Evolutionary conservation across 108 stramenopile genomes (phyloP), one percentile per base, ranked within the genome.

Genomic region (Stephanodiscus triporus): DNA sequence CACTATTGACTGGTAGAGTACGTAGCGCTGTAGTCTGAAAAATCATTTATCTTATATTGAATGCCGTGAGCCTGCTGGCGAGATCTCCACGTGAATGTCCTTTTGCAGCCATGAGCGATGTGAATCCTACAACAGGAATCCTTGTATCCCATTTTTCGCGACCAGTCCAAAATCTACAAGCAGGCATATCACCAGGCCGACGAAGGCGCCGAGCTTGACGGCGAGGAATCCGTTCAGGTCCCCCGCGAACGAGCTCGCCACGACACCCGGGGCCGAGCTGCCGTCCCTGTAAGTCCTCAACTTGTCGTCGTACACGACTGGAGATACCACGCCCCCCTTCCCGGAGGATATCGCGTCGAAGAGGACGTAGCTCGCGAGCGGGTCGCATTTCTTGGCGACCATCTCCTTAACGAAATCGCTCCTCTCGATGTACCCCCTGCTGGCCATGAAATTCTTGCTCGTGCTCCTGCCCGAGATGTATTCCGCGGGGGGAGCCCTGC

Each of bases 321-420:
- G 82, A 13, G 78, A 79, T 2, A 83, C 74, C n/a, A 76, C 66
- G 19, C 68, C 75, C 17, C 82, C 78, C 48, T 75, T 80, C 6
- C 82, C 82, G 14, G 67, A 40, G 30, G 78, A 80, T 42, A 83
- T 70, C 34, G 82, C 78, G 66, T 83, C 78, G 60, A 62, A 83
- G 32, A 80, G 40, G 5, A 68, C 78, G 53, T 76, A 80, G 11
- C 68, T 70, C 20, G 82, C 78, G 9, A 83, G 45, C 30, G 82
- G 75, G 63, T 83, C 80, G 57, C 78, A 80, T 5, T 59, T 59
- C 43, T 71, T 75, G 0, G 9, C 32, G 38, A 63, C 43, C 78
- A 83, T 74, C 38, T 74, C 78, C 27, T 45, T 47, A 5, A 76
- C 59, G 53, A 80, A 83, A 66, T 83, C 82, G 50, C 66, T 55